phyloP scores from a whole-genome alignment of 164 flowering plant genomes.

The Liquidambar formosana region DNA sequence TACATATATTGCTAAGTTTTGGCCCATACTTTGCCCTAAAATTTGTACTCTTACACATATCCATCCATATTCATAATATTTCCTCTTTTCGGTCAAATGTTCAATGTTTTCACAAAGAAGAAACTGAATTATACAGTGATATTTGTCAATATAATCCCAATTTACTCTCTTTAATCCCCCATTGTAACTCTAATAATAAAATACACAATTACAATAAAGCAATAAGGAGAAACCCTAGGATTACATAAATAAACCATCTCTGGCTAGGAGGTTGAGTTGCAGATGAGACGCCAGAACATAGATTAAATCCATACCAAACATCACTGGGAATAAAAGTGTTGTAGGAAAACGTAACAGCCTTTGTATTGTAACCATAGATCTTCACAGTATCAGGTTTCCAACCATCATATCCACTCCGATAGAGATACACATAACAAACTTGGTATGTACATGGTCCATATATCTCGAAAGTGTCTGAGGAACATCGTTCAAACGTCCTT shows the following conservation, averaged over 20 bases:
- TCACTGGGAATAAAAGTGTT: slow-evolving; percentile 38
- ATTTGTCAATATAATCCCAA: no score
- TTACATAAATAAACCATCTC: slow-evolving; percentile 6
- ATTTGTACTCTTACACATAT: no score
- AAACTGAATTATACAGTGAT: no score
- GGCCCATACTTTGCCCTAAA: no score
- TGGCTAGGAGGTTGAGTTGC: not conserved
- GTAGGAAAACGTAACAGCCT: slow-evolving; percentile 43
- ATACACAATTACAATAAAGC: not conserved
- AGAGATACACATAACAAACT: slow-evolving; percentile 52
- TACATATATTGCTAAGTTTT: no score
- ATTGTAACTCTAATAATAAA: not conserved
- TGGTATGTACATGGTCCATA: slow-evolving; percentile 67
- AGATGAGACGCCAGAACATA: slow-evolving; percentile 30
- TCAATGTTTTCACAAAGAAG: no score
- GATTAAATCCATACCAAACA: slow-evolving; percentile 54
- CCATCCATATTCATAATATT: no score
- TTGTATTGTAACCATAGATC: slow-evolving; percentile 37
- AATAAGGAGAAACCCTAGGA: slow-evolving; percentile 13
- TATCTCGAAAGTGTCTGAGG: slow-evolving; percentile 66
- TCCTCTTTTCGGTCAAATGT: no score
- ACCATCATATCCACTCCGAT: slow-evolving; percentile 60
- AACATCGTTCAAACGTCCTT: slow-evolving; percentile 68
- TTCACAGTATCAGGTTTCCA: slow-evolving; percentile 55
- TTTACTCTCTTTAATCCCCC: no score